Percentiles rank a stretch among this genome's conserved stretches.
Conservation (phyloP, 441 rosid species). For the Adansonia madagascariensis region DNA sequence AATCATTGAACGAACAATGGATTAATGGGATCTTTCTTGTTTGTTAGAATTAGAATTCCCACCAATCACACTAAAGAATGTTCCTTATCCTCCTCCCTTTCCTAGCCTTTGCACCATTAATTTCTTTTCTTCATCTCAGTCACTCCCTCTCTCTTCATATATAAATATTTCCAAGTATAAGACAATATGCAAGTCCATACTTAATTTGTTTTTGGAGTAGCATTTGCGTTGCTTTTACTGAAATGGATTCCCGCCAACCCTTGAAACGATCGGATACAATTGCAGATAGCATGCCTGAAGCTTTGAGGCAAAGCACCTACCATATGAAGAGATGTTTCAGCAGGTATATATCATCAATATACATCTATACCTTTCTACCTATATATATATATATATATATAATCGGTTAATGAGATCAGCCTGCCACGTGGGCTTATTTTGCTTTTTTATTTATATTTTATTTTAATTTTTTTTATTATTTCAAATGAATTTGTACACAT, state of each 20-base stretch:
- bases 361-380: neutral
- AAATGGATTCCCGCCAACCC: slow-evolving; percentile 38
- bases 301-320: slow-evolving; percentile 48
- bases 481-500: too few species aligned
- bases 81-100: slow-evolving; percentile 7
- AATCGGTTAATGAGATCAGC: too few species aligned
- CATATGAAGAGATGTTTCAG: slow-evolving; percentile 53
- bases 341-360: slow-evolving; percentile 29
- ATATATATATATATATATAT: neutral
- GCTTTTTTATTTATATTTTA: too few species aligned
- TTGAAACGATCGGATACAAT: slow-evolving; percentile 49
- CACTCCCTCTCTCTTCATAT: neutral
- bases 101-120: slow-evolving; percentile 5
- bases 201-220: neutral
- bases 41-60: slow-evolving; percentile 12
- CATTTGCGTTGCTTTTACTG: neutral
- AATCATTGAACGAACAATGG: neutral
- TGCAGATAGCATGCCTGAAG: slow-evolving; percentile 55
- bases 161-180: neutral
- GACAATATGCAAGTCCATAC: neutral
- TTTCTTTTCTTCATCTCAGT: neutral
- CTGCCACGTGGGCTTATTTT: too few species aligned
- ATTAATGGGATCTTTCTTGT: slow-evolving; percentile 19
- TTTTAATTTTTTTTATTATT: too few species aligned
- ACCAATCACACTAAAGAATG: slow-evolving; percentile 23